phyloP scores from a whole-genome alignment of 495 filamentous ascomycete genomes.

The Neurospora sp. region DNA sequence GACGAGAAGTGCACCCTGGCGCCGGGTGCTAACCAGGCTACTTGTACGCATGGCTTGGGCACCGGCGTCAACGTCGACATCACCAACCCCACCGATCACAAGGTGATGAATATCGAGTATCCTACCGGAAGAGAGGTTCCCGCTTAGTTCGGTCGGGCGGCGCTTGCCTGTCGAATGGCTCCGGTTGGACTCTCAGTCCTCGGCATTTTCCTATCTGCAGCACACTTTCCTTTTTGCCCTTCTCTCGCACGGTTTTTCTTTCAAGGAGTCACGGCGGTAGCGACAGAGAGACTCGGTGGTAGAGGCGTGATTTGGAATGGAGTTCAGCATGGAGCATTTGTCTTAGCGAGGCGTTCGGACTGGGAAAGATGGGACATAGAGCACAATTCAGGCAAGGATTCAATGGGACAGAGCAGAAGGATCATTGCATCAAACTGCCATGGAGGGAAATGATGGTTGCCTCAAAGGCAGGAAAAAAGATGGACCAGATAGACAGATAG shows the following conservation, averaged over 20 bases:
- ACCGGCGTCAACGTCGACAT: background rate
- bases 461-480: too few species aligned
- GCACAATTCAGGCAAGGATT: too few species aligned
- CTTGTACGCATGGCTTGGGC: background rate
- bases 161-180: too few species aligned
- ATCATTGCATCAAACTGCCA: too few species aligned
- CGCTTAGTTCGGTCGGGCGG: background rate
- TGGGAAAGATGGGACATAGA: background rate
- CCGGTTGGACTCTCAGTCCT: background rate
- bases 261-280: background rate
- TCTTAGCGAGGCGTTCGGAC: background rate
- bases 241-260: background rate
- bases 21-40: conserved; percentile 13
- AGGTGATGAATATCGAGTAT: background rate
- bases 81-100: background rate
- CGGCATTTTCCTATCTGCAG: background rate
- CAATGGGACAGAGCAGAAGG: too few species aligned
- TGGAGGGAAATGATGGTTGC: too few species aligned
- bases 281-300: too few species aligned
- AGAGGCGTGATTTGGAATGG: too few species aligned
- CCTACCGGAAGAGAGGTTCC: background rate
- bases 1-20: conserved; percentile 25
- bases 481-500: too few species aligned
- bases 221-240: background rate
- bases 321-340: too few species aligned